These are phyloP conservation scores for Xylaria sp. DNA, from an alignment of 495 filamentous ascomycete species.

Conservation along the genomic window DNA sequence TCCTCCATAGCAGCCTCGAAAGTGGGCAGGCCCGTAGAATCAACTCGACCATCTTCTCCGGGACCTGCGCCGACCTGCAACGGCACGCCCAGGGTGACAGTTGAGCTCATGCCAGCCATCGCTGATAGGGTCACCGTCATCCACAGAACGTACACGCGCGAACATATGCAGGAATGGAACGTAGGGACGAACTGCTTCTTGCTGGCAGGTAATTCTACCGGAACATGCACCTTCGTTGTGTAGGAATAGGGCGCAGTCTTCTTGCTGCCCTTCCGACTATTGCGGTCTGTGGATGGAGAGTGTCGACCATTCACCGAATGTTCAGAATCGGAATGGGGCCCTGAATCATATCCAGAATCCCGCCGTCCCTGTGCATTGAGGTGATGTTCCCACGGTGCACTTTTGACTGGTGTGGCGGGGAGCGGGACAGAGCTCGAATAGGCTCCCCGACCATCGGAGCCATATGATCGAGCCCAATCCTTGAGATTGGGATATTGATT, in stretches of 20 bases:
- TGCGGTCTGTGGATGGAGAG: not conserved
- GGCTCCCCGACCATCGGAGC: slow-evolving; percentile 62
- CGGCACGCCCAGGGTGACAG: slow-evolving; percentile 72
- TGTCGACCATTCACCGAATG: slow-evolving; percentile 12
- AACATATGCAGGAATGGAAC: slow-evolving; percentile 86
- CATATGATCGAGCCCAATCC: slow-evolving; percentile 51
- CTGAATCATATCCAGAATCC: slow-evolving; percentile 62
- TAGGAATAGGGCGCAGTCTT: slow-evolving; percentile 54
- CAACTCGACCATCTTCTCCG: slow-evolving; percentile 14
- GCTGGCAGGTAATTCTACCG: slow-evolving; percentile 70
- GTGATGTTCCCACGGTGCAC: slow-evolving; percentile 71
- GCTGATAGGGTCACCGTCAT: slow-evolving; percentile 69
- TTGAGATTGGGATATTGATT: slow-evolving; percentile 64
- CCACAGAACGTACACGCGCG: slow-evolving; percentile 78
- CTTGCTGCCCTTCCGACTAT: slow-evolving; percentile 19
- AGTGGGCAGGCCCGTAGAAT: slow-evolving; percentile 42
- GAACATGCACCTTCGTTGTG: slow-evolving; percentile 72
- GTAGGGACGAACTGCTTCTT: slow-evolving; percentile 81
- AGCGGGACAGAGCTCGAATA: slow-evolving; percentile 70
- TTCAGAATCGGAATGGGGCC: slow-evolving; percentile 34
- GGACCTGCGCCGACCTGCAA: slow-evolving; percentile 70
- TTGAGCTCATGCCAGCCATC: slow-evolving; percentile 59
- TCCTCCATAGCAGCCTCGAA: slow-evolving; percentile 44
- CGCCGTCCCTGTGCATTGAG: slow-evolving; percentile 53
- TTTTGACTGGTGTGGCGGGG: slow-evolving; percentile 68